Evolutionary conservation across 805 yeast species (phyloP), one percentile per base, ranked within the genome.

Genomic region (Wickerhamomyces silvicola): DNA sequence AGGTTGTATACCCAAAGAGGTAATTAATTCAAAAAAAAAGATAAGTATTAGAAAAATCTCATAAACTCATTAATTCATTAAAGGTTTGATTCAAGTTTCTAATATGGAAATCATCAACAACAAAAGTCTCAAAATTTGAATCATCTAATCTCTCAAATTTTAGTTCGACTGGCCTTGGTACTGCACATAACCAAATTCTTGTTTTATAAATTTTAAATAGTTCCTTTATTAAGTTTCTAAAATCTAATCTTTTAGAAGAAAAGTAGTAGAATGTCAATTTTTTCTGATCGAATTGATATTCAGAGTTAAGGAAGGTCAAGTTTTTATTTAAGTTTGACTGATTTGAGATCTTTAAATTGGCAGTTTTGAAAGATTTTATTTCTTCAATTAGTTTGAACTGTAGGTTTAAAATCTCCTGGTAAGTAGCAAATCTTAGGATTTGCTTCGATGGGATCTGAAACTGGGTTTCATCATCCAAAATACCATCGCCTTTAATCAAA

Each of bases 121-220:
- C 29, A 18, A 40, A 38, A 6, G 24, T 28, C 7, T 19, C 22
- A 16, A 42, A 33, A 7, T 41, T 38, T 4, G 42, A 29, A 7
- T 26, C 27, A 24, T 48, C 51, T 22, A 19, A 15, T 14, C n/a
- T 15, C 5, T 10, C n/a, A 11, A 12, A 7, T 9, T 25, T 13
- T 7, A 23, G 8, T 8, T 15, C 12, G 18, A 24, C 19, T 14
- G 30, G 30, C 13, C 25, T 22, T 10, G 62, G 48, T 18, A 78
- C 80, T 0, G 92, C 88, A 64, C 88, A 80, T 57, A 83, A 60
- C 92, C 94, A 83, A 42, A 81, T 81, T 48, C 90, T 65, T 1
- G 88, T 81, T 57, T 81, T 81, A 62, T 79, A 81, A 37, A 78
- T 74, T 50, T 79, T 75, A 64, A 80, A 81, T 19, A 81, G 57